Conservation (phyloP, 2,329 filamentous ascomycete genomes). For the Cercospora canescens region DNA sequence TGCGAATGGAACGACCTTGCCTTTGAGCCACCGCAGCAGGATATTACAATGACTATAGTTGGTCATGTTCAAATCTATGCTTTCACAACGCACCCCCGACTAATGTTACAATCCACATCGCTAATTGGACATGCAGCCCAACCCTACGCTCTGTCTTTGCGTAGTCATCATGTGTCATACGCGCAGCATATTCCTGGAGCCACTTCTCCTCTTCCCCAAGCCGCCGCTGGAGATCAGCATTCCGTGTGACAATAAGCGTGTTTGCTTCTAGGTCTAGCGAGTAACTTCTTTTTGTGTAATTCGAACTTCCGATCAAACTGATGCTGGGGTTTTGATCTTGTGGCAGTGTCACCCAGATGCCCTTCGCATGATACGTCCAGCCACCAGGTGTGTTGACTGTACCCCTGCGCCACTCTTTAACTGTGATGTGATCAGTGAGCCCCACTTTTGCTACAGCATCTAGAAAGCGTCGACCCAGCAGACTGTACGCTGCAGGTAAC, state of each 20-base stretch:
- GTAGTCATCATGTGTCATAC: constrained; percentile 75
- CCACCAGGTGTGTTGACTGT: constrained; percentile 77
- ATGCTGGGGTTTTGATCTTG: constrained; percentile 65
- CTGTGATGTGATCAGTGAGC: constrained; percentile 59
- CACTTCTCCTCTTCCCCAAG: constrained; percentile 79
- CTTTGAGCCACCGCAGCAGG: not conserved
- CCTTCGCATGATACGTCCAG: constrained; percentile 99
- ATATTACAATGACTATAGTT: not conserved
- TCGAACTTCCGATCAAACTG: constrained; percentile 85
- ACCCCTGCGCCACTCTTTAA: constrained; percentile 87
- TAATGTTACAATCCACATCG: constrained; percentile 89
- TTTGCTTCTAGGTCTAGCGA: constrained; percentile 89
- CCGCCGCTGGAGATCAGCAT: constrained; percentile 68
- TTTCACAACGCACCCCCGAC: constrained; percentile 80
- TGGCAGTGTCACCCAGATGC: constrained; percentile 81
- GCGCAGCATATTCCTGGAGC: constrained; percentile 71
- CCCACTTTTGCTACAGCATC: constrained; percentile 58
- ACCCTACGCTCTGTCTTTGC: constrained; percentile 79
- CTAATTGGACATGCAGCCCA: constrained; percentile 77
- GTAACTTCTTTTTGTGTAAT: constrained; percentile 95
- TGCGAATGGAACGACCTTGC: not conserved
- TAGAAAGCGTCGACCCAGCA: constrained; percentile 81
- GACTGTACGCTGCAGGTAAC: constrained; percentile 87
- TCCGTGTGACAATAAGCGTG: constrained; percentile 77
- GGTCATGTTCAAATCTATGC: not conserved